These are phyloP conservation scores for Amanita phalloides DNA, from an alignment of 768 basidiomycete species.

Conservation along the genomic window DNA sequence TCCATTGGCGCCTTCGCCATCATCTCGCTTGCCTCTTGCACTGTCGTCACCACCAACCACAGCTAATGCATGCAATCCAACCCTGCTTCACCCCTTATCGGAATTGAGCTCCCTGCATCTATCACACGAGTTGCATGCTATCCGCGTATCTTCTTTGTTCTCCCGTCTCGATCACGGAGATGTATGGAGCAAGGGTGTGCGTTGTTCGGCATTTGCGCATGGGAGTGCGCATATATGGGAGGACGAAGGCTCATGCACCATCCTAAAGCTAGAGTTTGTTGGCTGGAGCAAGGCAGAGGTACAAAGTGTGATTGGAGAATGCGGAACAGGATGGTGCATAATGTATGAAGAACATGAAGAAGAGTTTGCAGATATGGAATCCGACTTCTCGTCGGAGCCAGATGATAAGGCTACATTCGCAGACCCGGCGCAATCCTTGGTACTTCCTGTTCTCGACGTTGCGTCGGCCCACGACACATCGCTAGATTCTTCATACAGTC, in stretches of 20 bases:
- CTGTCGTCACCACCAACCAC: conserved; percentile 11
- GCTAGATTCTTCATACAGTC: neutral
- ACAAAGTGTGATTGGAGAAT: conserved; percentile 57
- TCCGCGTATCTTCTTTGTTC: conserved; percentile 61
- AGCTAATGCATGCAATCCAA: conserved; percentile 3
- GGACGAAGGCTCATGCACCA: conserved; percentile 45
- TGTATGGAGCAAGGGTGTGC: conserved; percentile 55
- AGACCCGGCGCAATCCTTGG: conserved; percentile 57
- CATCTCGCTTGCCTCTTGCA: conserved; percentile 50
- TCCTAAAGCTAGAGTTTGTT: conserved; percentile 58
- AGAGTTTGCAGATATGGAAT: conserved; percentile 14
- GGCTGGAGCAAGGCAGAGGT: conserved; percentile 68
- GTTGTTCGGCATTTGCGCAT: conserved; percentile 51
- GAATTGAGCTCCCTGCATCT: conserved; percentile 30
- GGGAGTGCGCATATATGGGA: conserved; percentile 15
- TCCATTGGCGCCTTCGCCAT: conserved; percentile 69
- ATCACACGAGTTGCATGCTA: conserved; percentile 42
- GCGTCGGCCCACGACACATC: neutral
- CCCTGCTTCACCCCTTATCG: conserved; percentile 10
- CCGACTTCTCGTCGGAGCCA: conserved; percentile 13
- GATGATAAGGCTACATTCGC: conserved; percentile 21
- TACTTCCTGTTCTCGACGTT: conserved; percentile 48
- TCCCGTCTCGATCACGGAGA: conserved; percentile 55
- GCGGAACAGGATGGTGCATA: conserved; percentile 65
- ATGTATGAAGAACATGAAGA: conserved; percentile 41